Percentiles rank a stretch among this genome's conserved stretches.
Conservation (phyloP, 768 basidiomycete species). For the Mycena filopes region DNA sequence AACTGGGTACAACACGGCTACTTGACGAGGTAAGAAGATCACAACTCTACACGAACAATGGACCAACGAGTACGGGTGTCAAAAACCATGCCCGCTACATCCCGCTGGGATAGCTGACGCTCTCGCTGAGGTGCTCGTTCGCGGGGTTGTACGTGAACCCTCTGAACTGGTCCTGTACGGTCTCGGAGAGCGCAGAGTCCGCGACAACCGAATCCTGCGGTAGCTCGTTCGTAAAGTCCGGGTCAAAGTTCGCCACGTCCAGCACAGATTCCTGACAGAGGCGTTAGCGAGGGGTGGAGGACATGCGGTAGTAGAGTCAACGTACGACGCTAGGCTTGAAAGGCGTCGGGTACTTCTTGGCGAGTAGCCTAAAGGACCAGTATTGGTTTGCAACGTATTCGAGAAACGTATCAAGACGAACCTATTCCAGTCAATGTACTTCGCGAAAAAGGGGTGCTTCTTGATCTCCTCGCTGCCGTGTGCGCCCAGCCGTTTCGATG, state of each 20-base stretch:
- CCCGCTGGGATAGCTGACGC: conserved; percentile 71
- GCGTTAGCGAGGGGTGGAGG: neutral
- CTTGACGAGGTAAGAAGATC: too few relatives aligned
- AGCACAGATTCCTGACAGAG: conserved; percentile 81
- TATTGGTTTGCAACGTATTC: neutral
- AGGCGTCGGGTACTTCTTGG: conserved; percentile 96
- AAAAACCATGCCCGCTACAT: conserved; percentile 41
- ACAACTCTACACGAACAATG: too few relatives aligned
- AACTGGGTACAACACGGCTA: too few relatives aligned
- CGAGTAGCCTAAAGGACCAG: conserved; percentile 64
- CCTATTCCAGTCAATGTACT: conserved; percentile 92
- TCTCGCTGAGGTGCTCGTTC: conserved; percentile 87
- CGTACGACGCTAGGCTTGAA: conserved; percentile 97
- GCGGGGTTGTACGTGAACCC: conserved; percentile 91
- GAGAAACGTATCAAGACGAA: conserved; percentile 43
- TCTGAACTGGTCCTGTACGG: conserved; percentile 95
- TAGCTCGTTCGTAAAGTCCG: conserved; percentile 96
- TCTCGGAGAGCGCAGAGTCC: conserved; percentile 91
- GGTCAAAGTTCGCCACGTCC: conserved; percentile 96
- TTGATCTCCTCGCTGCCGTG: conserved; percentile 97
- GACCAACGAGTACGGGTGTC: too few relatives aligned
- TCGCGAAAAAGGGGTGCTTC: conserved; percentile 93
- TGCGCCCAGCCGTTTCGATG: conserved; percentile 85
- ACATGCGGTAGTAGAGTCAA: conserved; percentile 24
- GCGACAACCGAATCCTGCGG: conserved; percentile 96